Base-by-base conservation (phyloP, 352 stramenopile genomes). In the Phytophthora lateralis region DNA sequence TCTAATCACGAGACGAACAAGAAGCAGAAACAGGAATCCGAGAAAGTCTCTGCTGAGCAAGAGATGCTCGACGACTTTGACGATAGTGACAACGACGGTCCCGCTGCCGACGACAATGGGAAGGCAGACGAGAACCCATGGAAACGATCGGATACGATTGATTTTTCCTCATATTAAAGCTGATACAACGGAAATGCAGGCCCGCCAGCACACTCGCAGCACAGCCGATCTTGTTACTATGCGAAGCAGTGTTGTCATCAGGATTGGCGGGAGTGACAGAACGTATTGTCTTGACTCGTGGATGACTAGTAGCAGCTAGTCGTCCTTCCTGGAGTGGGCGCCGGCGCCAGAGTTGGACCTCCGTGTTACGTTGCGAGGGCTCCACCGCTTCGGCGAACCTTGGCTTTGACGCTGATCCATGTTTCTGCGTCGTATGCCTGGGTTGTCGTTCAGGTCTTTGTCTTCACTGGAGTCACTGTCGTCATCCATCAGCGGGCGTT, bases 51-150 rank as follows among this genome's bases (percentile, higher is more conserved):
- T 15, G 84, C 80, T 7, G 84, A 90, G 47, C 73, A 93, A 51
- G 86, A 95, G 27, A 67, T 95, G 54, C 66, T 92, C 52, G 87
- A 95, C 49, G 86, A 95, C 75, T 95, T 95, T 66, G 83, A 91
- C 47, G 82, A 95, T 62, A 90, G 80, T 37, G 82, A 91, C 7
- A 78, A 87, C 7, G 55, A 75, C 1, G 39, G 39, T 11, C 11
- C 50, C 17, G 30, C 61, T 47, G 30, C 20, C 4, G 50, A 60
- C 21, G 46, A 56, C 20, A 60, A 55, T 8, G 46, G 68, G 21
- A 47, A 71, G 15, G 45, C 55, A 52, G 46, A 62, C 12, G 49
- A 66, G 6, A 68, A 63, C 27, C 50, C 74, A 44, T 95, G 86
- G 86, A 65, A 82, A 50, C 83, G 69, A 53, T 93, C 84, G 0